phyloP scores from a whole-genome alignment of 1,139 yeast genomes.

The Geotrichum klebahnii region DNA sequence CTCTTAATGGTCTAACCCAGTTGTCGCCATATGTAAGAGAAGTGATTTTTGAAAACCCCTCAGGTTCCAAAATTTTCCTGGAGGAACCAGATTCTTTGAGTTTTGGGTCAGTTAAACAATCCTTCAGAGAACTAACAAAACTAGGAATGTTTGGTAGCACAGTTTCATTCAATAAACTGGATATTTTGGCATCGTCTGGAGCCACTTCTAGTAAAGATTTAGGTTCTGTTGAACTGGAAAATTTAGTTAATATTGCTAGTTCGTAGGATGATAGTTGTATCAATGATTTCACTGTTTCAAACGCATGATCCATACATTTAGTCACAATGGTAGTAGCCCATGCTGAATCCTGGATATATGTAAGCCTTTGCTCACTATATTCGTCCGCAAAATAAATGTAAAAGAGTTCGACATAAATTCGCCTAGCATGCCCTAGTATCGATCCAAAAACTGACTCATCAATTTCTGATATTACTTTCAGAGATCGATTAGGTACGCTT shows the following conservation, averaged over 20 bases:
- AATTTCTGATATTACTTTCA: not conserved
- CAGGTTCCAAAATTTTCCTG: not conserved
- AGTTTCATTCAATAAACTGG: not conserved
- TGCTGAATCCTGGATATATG: not conserved
- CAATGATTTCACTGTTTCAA: slow-evolving; percentile 5
- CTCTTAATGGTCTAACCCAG: not conserved
- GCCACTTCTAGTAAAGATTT: not conserved
- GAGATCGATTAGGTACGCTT: not conserved
- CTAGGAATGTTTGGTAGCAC: not conserved
- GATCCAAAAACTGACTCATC: not conserved
- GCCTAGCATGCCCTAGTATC: slow-evolving; percentile 11
- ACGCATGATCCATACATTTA: slow-evolving; percentile 13
- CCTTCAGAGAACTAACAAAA: not conserved
- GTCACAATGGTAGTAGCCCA: slow-evolving; percentile 3
- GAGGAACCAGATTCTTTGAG: not conserved
- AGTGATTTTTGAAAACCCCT: slow-evolving; percentile 1
- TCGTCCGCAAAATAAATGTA: slow-evolving; percentile 18
- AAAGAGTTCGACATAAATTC: slow-evolving; percentile 14
- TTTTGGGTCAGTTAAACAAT: not conserved
- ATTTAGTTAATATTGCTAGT: not conserved
- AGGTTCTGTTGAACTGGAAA: too few relatives aligned
- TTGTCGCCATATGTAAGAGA: too few relatives aligned
- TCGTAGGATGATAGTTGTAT: not conserved
- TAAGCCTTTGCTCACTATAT: not conserved
- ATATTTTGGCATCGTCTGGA: not conserved